These are phyloP conservation scores for Hypoxylon fragiforme DNA, from an alignment of 495 filamentous ascomycete genomes.

Conservation along the genomic window DNA sequence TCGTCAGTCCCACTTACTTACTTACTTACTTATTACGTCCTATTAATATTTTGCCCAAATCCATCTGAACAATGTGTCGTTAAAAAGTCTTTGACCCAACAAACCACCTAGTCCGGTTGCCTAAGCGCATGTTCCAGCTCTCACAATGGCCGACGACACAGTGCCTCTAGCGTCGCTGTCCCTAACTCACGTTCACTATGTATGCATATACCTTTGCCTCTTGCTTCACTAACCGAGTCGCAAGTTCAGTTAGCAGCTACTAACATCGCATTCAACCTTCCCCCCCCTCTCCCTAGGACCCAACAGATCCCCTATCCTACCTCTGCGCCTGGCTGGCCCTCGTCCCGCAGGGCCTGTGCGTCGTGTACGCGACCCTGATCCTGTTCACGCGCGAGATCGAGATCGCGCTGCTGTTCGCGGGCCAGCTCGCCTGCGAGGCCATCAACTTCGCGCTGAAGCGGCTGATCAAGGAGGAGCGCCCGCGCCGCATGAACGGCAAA, in stretches of 20 bases:
- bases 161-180: conserved; percentile 83
- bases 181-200: conserved; percentile 95
- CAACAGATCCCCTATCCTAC: conserved; percentile 80
- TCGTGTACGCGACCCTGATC: conserved; percentile 85
- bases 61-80: too few relatives aligned
- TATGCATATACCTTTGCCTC: conserved; percentile 39
- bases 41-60: too few relatives aligned
- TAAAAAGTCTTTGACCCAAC: too few relatives aligned
- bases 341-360: conserved; percentile 84
- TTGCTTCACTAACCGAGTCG: not conserved
- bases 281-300: conserved; percentile 62
- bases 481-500: conserved; percentile 79
- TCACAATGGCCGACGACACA: conserved; percentile 62
- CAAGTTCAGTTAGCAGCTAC: too few relatives aligned
- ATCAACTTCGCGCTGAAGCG: conserved; percentile 90
- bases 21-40: too few relatives aligned
- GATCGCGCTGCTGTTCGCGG: conserved; percentile 84
- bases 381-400: conserved; percentile 91
- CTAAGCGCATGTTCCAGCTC: too few relatives aligned
- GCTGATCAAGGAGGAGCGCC: conserved; percentile 87
- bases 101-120: too few relatives aligned
- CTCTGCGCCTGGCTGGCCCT: conserved; percentile 91
- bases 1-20: too few relatives aligned
- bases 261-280: not conserved
- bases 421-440: conserved; percentile 92